A percentile compares a stretch with the other conserved stretches of the same genome.
Conservation (phyloP, 257 asterid species). For the Solanum piurae region DNA sequence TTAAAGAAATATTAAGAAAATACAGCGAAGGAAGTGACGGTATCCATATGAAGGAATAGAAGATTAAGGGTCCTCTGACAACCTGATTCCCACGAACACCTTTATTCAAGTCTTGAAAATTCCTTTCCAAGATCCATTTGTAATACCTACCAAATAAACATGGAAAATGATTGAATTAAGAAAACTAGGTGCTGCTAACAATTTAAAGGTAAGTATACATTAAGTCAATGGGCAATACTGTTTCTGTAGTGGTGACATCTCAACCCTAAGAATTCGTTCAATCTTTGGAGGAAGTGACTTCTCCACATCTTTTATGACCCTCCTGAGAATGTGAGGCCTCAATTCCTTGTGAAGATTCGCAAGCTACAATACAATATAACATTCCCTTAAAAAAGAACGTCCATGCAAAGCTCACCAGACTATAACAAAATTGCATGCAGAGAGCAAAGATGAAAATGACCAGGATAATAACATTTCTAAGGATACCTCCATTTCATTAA, state of each 20-base stretch:
- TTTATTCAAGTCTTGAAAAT: conserved; percentile 92
- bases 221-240: conserved; percentile 40
- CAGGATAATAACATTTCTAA: not conserved
- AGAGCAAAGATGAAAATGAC: not conserved
- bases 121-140: conserved; percentile 98
- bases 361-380: conserved; percentile 39
- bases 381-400: not conserved
- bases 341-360: conserved; percentile 94
- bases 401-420: not conserved
- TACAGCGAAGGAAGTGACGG: not conserved
- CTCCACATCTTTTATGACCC: conserved; percentile 98
- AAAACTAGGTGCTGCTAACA: not conserved
- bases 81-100: conserved; percentile 99
- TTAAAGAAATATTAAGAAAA: not conserved
- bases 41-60: not conserved
- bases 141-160: conserved; percentile 51
- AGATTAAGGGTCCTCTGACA: not conserved
- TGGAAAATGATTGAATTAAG: not conserved
- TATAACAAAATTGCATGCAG: not conserved
- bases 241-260: conserved; percentile 99
- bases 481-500: conserved; percentile 78
- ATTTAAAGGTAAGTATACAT: not conserved
- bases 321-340: conserved; percentile 97
- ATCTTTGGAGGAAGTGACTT: conserved; percentile 98
- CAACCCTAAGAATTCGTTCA: conserved; percentile 98